Evolutionary conservation across 768 basidiomycete genomes (phyloP), one percentile per base, ranked within the genome.

Genomic region (Phylloporus sp.): DNA sequence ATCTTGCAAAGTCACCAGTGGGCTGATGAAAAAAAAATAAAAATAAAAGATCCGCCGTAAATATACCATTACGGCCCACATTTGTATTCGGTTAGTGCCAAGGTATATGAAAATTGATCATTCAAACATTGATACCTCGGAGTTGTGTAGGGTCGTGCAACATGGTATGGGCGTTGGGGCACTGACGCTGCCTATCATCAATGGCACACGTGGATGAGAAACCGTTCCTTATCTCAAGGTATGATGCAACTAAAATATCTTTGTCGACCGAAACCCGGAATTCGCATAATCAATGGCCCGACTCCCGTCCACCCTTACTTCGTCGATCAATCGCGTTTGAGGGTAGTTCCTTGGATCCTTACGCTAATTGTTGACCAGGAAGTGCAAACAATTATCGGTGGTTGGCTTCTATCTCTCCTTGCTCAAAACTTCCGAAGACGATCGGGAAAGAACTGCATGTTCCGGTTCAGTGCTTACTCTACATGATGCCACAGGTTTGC

Each of bases 21-120:
- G 16, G 7, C 24, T 49, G 49, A 50, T 49, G 27, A 42, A 50
- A 59, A 44, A 31, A 38, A 53, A n/a, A n/a, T n/a, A n/a, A n/a
- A n/a, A n/a, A n/a, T n/a, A n/a, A n/a, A n/a, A n/a, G 57, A 56
- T 61, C 45, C 45, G 49, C 26, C 35, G 28, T 23, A 13, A 0
- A 27, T 35, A 29, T 44, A 29, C 22, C 32, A 41, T 40, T n/a
- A 43, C 46, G 23, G 40, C 23, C 20, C 13, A n/a, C 26, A 22
- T 41, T 32, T 42, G 23, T 23, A 5, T n/a, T 8, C 31, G 10
- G 31, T 26, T 35, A 6, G 6, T 18, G 18, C n/a, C 28, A 16
- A n/a, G n/a, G n/a, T n/a, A n/a, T n/a, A n/a, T n/a, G n/a, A n/a
- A n/a, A n/a, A n/a, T n/a, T n/a, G n/a, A n/a, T n/a, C n/a, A n/a